Evolutionary conservation across 495 filamentous ascomycete genomes (phyloP), one percentile per base, ranked within the genome.

Genomic region (Geoglossum glabrum): DNA sequence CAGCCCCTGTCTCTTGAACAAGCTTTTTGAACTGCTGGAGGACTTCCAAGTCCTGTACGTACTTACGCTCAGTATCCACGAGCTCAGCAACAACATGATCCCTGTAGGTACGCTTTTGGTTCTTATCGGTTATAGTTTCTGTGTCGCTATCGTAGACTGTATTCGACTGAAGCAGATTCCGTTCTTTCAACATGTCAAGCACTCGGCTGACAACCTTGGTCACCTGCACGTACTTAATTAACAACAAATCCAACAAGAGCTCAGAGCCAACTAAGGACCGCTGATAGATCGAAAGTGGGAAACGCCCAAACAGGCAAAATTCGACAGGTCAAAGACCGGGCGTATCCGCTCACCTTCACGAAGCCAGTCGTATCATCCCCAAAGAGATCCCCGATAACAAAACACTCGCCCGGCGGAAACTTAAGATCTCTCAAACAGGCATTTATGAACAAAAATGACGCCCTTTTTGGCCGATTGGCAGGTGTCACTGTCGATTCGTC

Each of bases 11-110:
- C 63, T 90, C 81, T 64, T 96, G 87, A 33, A 97, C 72, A 27
- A 81, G 79, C 63, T 87, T 92, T 73, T 96, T 96, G 58, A 97
- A 79, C 55, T 89, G 84, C 65, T 97, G 90, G 19, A 98, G 69
- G 61, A 90, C 89, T 65, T 97, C 90, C 28, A 98, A 74, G 71
- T 97, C 90, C 64, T 97, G 90, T n/a, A 97, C 93, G 61, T 98
- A 98, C 66, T 95, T 93, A 43, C 92, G 83, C 67, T 98, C 92
- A 4, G 90, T 97, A 62, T 86, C 85, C 50, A 98, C 80, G 50
- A 98, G 70, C 66, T 98, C 92, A 62, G 84, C 79, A 31, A 98
- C 78, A 59, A 97, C 84, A 64, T 94, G 83, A 58, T 95, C 82
- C 43, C 87, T 76, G 65, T 88, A 87, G 54, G 85, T 92, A 63